Evolutionary conservation across 2,329 filamentous ascomycete species (phyloP), one percentile per base, ranked within the genome.

Genomic region (Fusarium solani-melongenae): DNA sequence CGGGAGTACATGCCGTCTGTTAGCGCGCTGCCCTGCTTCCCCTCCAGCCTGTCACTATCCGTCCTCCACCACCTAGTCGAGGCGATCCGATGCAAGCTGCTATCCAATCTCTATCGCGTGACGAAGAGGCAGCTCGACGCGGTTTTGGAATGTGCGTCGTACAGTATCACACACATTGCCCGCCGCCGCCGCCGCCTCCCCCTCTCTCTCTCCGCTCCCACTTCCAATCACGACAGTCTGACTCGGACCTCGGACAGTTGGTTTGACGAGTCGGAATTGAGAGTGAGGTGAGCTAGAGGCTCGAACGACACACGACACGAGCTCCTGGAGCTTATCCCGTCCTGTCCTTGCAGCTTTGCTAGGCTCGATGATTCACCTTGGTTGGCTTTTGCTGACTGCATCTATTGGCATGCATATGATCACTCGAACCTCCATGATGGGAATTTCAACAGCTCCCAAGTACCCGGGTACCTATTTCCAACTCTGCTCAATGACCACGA

Each of bases 141-240:
- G n/a, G 31, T 22, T 53, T 53, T 51, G 46, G 46, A 55, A 53
- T 46, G 53, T 64, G 7, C 31, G 44, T 57, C 53, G 61, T 33
- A 68, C 55, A 51, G 41, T 62, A 59, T 66, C 66, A 65, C 49
- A 33, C 41, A 62, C 36, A 39, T 69, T 46, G 44, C 44, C 14
- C 41, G 20, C 41, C 41, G 22, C 20, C 41, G 24, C 46, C 27
- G 44, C 8, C 46, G 38, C 34, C 53, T 31, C 57, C 44, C 55
- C 33, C 29, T 31, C 29, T 31, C 29, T 14, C 20, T 46, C 41
- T 46, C 39, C 39, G 39, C 55, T 53, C 34, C 29, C 10, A 41
- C 39, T 22, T 36, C 57, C 68, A 73, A 60, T 60, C 44, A 55
- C 29, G 49, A 34, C 27, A 27, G 33, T 70, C 69, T 70, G 64